These are phyloP conservation scores for Fusarium beomiforme DNA, from an alignment of 2,329 filamentous ascomycete species.

Conservation along the genomic window DNA sequence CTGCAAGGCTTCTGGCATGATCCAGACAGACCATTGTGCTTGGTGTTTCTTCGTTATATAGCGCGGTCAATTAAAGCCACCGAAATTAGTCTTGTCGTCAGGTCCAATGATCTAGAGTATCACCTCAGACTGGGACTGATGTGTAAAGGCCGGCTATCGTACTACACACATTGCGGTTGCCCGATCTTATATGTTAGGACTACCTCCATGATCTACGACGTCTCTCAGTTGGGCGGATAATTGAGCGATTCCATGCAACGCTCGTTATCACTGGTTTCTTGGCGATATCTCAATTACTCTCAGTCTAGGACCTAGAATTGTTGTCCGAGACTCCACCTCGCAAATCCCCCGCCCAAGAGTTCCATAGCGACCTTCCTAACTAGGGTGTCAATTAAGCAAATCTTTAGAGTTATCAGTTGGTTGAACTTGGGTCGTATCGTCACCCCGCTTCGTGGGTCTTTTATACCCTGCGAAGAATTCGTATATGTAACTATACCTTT, in stretches of 20 bases:
- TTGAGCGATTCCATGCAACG: background rate
- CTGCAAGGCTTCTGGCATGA: constrained; percentile 8
- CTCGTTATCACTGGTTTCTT: background rate
- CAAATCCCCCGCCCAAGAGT: background rate
- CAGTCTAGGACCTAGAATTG: constrained; percentile 22
- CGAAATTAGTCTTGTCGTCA: rapidly evolving
- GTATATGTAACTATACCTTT: background rate
- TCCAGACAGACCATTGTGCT: constrained; percentile 12
- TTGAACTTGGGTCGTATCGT: background rate
- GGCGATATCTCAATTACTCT: background rate
- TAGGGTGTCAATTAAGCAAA: constrained; percentile 14
- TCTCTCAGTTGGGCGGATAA: background rate
- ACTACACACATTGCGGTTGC: background rate
- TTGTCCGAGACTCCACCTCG: constrained; percentile 17
- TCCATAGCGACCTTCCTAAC: constrained; percentile 16
- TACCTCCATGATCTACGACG: background rate
- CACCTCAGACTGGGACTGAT: background rate
- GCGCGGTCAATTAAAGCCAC: rapidly evolving
- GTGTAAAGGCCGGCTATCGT: background rate
- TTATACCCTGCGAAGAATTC: background rate
- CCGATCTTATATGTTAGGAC: background rate
- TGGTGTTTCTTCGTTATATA: rapidly evolving
- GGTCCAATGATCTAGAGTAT: background rate
- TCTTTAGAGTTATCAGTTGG: constrained; percentile 17
- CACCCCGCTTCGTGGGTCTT: constrained; percentile 11